These are phyloP conservation scores for Colletotrichum kahawae DNA, from an alignment of 2,329 filamentous ascomycete genomes.

Conservation along the genomic window DNA sequence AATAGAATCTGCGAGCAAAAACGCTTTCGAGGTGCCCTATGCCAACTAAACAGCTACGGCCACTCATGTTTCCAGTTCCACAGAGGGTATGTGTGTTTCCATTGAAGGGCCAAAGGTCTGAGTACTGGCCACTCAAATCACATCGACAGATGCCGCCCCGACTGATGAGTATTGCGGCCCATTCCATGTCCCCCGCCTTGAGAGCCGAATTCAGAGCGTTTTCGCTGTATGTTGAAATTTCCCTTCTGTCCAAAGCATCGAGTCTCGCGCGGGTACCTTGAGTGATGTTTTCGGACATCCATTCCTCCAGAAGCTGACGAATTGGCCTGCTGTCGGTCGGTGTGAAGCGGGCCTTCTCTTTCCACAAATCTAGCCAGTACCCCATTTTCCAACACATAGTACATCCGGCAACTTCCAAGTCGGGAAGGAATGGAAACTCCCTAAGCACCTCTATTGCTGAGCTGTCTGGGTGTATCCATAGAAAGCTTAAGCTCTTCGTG, in stretches of 20 bases:
- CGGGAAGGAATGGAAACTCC: neutral
- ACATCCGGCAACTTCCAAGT: neutral
- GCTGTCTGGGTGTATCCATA: neutral
- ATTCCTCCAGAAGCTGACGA: neutral
- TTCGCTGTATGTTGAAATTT: too few relatives aligned
- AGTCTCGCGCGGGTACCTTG: too few relatives aligned
- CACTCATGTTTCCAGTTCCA: neutral
- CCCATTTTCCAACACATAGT: neutral
- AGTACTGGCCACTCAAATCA: neutral
- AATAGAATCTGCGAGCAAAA: neutral
- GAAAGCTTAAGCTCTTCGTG: neutral
- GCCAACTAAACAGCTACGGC: too few relatives aligned
- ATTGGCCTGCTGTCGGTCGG: neutral
- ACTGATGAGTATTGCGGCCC: neutral
- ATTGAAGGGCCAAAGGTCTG: neutral
- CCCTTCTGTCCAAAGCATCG: too few relatives aligned
- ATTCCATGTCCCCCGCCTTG: neutral
- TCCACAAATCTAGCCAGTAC: neutral
- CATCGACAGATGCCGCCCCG: neutral
- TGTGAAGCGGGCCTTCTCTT: fast-evolving
- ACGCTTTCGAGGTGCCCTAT: too few relatives aligned
- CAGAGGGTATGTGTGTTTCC: neutral
- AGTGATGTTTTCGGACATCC: neutral
- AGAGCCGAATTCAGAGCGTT: neutral
- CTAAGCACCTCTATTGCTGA: neutral